Percentiles rank a stretch among this genome's conserved stretches.
Evolutionary conservation across 2,329 filamentous ascomycete genomes (phyloP).

Genomic region (Alternaria angustiovoidea): DNA sequence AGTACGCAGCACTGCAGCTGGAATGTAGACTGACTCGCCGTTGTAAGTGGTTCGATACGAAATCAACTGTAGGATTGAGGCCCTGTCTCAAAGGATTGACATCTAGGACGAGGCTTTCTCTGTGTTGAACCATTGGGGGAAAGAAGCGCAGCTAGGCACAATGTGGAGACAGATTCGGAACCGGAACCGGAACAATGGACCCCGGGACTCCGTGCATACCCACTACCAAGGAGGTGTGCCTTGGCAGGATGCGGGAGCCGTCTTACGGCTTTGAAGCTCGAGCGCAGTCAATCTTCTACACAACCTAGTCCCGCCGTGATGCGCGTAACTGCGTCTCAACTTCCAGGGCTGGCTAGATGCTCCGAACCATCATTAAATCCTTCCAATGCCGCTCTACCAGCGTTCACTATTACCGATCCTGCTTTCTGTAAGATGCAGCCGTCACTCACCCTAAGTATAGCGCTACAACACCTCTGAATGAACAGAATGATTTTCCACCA

Average conservation of each 20-base stretch:
- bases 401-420: neutral
- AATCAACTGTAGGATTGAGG: neutral
- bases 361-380: neutral
- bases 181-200: slow-evolving; percentile 1
- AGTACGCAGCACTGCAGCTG: neutral
- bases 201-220: neutral
- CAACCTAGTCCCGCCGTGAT: neutral
- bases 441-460: neutral
- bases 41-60: neutral
- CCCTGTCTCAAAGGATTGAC: neutral
- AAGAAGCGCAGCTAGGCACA: neutral
- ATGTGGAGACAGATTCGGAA: neutral
- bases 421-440: neutral
- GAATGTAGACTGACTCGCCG: neutral
- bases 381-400: neutral
- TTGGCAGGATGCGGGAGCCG: neutral
- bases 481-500: neutral
- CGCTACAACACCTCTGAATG: neutral
- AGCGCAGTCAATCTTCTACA: neutral
- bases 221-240: neutral
- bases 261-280: neutral
- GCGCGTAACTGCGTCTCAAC: neutral
- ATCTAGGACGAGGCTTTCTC: neutral
- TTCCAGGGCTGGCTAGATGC: neutral
- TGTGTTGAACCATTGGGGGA: neutral